Evolutionary conservation across 2,329 filamentous ascomycete species (phyloP).

Genomic region (Cercospora zeae-maydis): DNA sequence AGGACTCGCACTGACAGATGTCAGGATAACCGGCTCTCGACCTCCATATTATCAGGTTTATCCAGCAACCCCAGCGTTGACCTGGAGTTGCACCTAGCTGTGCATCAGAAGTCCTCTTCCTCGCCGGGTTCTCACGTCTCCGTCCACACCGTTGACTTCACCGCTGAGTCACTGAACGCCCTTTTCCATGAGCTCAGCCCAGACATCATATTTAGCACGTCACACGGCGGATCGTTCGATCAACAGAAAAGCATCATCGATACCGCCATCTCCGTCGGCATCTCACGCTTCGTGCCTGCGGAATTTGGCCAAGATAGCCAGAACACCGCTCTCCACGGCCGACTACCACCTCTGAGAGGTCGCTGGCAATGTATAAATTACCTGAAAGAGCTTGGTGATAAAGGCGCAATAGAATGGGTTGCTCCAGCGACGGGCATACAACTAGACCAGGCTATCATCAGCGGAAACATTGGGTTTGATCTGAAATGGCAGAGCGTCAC

Average conservation of each 20-base stretch:
- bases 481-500: constrained; percentile 41
- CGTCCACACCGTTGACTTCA: constrained; percentile 33
- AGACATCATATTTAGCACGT: constrained; percentile 31
- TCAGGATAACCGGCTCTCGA: constrained; percentile 24
- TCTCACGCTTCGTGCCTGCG: constrained; percentile 27
- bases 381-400: constrained; percentile 21
- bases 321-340: constrained; percentile 33
- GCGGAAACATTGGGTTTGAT: constrained; percentile 39
- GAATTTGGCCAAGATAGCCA: constrained; percentile 32
- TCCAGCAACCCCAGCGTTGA: not conserved
- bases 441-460: constrained; percentile 35
- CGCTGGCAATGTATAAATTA: constrained; percentile 35
- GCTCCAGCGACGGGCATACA: constrained; percentile 37
- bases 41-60: constrained; percentile 19
- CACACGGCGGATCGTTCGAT: constrained; percentile 24
- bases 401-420: constrained; percentile 34
- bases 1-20: not conserved
- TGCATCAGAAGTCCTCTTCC: constrained; percentile 5
- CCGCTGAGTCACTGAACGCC: constrained; percentile 30
- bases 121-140: not conserved
- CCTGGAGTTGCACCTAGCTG: constrained; percentile 19
- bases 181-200: constrained; percentile 23
- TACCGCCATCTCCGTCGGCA: constrained; percentile 16
- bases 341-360: constrained; percentile 33
- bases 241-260: constrained; percentile 31